A percentile compares a stretch with the other conserved stretches of the same genome.
Evolutionary conservation across 139 green algal species (phyloP).

Genomic region (Chlamydomonas urium): DNA sequence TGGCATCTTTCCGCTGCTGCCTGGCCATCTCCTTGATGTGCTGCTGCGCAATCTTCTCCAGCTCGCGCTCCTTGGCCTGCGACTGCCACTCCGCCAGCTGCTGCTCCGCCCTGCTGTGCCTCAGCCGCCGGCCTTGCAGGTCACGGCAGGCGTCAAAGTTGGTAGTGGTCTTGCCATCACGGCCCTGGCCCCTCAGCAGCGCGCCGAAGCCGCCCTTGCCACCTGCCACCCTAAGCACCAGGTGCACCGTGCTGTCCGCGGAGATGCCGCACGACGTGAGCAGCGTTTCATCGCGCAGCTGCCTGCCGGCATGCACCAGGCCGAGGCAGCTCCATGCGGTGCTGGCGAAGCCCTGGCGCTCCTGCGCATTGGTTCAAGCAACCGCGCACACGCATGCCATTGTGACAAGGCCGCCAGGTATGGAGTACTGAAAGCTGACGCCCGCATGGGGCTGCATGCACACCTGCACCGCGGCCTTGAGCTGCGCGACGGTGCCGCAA

Average conservation of each 20-base stretch:
- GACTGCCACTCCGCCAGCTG: conserved; percentile 83
- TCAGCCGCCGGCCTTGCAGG: conserved; percentile 76
- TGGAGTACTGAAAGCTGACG: not conserved
- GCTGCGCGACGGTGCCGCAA: conserved; percentile 23
- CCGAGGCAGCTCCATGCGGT: not conserved
- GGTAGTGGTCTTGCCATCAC: conserved; percentile 73
- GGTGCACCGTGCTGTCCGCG: conserved; percentile 33
- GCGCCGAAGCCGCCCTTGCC: conserved; percentile 94
- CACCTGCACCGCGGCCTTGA: conserved; percentile 53
- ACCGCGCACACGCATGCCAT: not conserved
- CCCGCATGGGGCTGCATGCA: not conserved
- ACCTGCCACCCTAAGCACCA: conserved; percentile 56
- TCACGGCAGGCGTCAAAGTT: conserved; percentile 93
- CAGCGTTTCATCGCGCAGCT: conserved; percentile 27
- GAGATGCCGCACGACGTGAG: conserved; percentile 19
- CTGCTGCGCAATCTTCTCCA: conserved; percentile 72
- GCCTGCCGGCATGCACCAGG: conserved; percentile 13
- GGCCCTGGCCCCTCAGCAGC: conserved; percentile 81
- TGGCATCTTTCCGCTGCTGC: conserved; percentile 8
- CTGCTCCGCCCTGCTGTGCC: conserved; percentile 66
- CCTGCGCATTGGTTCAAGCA: conserved; percentile 3
- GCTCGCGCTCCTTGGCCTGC: conserved; percentile 66
- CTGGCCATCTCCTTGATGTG: conserved; percentile 70
- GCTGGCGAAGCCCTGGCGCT: not conserved
- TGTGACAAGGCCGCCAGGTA: not conserved